These are phyloP conservation scores for Fistulifera solaris DNA, from an alignment of 108 stramenopile genomes.

Conservation along the genomic window DNA sequence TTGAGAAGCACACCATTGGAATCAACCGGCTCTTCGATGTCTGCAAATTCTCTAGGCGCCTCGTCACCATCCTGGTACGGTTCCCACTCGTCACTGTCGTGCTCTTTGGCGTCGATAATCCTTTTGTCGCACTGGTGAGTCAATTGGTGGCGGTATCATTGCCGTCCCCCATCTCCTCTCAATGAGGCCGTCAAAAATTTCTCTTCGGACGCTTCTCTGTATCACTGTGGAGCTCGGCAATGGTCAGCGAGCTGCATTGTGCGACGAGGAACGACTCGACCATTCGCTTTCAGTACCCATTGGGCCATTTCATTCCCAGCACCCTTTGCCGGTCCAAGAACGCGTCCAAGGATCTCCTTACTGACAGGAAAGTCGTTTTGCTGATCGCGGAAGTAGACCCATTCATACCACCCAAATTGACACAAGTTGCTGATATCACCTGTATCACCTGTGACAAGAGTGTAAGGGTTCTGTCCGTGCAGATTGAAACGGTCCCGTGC, in stretches of 20 bases:
- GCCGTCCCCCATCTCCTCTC: too few species aligned
- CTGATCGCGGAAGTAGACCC: constrained; percentile 22
- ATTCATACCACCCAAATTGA: constrained; percentile 37
- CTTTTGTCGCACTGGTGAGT: too few species aligned
- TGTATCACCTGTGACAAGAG: neutral
- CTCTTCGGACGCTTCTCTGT: too few species aligned
- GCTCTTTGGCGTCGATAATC: too few species aligned
- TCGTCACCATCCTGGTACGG: neutral
- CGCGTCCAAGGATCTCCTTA: constrained; percentile 8
- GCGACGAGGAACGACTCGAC: too few species aligned
- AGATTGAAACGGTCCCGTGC: constrained; percentile 25
- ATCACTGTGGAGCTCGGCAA: too few species aligned
- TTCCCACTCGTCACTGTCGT: neutral
- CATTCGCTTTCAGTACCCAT: constrained; percentile 18
- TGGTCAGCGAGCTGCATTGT: too few species aligned
- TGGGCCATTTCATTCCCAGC: constrained; percentile 32
- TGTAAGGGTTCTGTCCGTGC: constrained; percentile 12
- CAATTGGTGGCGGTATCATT: too few species aligned
- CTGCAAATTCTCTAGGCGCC: neutral
- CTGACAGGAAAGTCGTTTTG: neutral
- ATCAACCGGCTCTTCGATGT: neutral
- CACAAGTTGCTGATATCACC: constrained; percentile 1
- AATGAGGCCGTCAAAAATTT: too few species aligned
- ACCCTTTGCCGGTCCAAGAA: constrained; percentile 29
- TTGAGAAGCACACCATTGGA: neutral